These are phyloP conservation scores for Ogataea ramenticola DNA, from an alignment of 805 yeast genomes.

Conservation along the genomic window DNA sequence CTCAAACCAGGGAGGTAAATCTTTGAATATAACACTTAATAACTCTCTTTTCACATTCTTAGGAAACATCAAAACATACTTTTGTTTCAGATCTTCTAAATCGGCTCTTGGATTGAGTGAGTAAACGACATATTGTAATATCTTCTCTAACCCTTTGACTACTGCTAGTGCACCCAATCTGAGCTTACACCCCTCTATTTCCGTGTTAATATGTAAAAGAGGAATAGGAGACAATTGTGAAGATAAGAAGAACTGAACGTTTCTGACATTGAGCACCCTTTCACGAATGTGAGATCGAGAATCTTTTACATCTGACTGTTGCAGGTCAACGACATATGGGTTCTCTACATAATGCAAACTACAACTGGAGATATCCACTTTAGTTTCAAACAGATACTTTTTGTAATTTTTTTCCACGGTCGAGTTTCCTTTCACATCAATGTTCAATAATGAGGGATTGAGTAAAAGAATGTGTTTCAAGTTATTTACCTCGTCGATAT, in stretches of 20 bases:
- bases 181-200: not conserved
- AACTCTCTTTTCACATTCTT: not conserved
- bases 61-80: not conserved
- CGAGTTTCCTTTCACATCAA: conserved; percentile 7
- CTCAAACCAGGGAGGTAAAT: conserved; percentile 29
- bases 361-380: conserved; percentile 16
- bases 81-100: not conserved
- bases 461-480: conserved; percentile 14
- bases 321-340: not conserved
- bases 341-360: conserved; percentile 14
- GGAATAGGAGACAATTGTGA: not conserved
- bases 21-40: conserved; percentile 10
- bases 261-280: conserved; percentile 5
- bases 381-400: conserved; percentile 5
- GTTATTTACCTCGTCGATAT: conserved; percentile 1
- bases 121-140: conserved; percentile 5
- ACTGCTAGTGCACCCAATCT: conserved; percentile 16
- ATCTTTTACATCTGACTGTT: not conserved
- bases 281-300: not conserved
- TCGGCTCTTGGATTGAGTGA: not conserved
- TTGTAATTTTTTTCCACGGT: not conserved
- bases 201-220: conserved; percentile 7
- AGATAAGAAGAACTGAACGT: conserved; percentile 11
- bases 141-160: conserved; percentile 20
- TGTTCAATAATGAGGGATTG: conserved; percentile 15